Conservation (phyloP, 2,329 filamentous ascomycete species). For the Biscogniauxia mediterranea region DNA sequence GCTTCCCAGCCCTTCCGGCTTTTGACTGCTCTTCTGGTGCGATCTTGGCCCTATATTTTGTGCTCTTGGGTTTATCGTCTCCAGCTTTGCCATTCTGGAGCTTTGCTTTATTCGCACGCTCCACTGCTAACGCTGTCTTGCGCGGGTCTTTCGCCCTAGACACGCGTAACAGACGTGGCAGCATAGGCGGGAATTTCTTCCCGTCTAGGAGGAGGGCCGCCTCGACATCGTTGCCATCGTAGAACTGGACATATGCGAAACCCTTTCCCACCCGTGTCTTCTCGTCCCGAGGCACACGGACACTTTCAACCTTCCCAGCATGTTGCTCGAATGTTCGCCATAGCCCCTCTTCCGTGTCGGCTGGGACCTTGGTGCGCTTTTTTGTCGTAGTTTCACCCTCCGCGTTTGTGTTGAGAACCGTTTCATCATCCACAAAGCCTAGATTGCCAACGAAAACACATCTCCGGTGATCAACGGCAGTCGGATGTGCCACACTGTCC, state of each 20-base stretch:
- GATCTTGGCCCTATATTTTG: conserved; percentile 66
- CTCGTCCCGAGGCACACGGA: conserved; percentile 85
- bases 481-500: conserved; percentile 86
- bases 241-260: conserved; percentile 96
- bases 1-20: conserved; percentile 70
- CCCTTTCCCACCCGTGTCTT: conserved; percentile 94
- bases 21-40: conserved; percentile 68
- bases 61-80: conserved; percentile 37
- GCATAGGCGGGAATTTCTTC: conserved; percentile 90
- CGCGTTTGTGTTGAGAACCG: conserved; percentile 61
- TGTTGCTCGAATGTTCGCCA: conserved; percentile 75
- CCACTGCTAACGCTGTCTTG: conserved; percentile 55
- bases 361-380: conserved; percentile 70
- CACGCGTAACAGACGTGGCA: conserved; percentile 85
- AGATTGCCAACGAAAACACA: conserved; percentile 97
- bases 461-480: conserved; percentile 76
- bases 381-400: conserved; percentile 67
- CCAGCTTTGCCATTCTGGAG: conserved; percentile 28
- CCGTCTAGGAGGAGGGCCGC: conserved; percentile 83
- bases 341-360: conserved; percentile 89
- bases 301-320: conserved; percentile 83
- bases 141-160: conserved; percentile 76
- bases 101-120: conserved; percentile 43
- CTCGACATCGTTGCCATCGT: conserved; percentile 84
- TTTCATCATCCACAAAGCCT: conserved; percentile 93